Conservation (phyloP, 352 stramenopile species). For the Pseudoperonospora humuli region DNA sequence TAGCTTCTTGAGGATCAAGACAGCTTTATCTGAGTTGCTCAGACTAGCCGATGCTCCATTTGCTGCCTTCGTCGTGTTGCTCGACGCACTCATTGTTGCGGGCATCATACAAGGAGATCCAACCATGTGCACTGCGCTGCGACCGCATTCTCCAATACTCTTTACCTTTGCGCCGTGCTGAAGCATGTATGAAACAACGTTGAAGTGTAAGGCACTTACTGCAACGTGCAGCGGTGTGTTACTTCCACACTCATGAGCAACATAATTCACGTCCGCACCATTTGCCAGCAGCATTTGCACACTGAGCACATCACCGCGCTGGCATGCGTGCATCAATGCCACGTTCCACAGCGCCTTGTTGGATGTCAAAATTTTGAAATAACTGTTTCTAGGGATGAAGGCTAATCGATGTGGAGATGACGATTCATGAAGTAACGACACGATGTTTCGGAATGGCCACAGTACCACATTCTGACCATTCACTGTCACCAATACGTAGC, state of each 20-base stretch:
- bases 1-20: slow-evolving; percentile 82
- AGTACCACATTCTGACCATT: slow-evolving; percentile 85
- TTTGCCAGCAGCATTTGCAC: slow-evolving; percentile 86
- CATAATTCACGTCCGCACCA: slow-evolving; percentile 82
- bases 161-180: slow-evolving; percentile 81
- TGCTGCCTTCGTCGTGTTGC: slow-evolving; percentile 17
- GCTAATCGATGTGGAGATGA: slow-evolving; percentile 64
- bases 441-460: slow-evolving; percentile 74
- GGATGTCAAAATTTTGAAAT: slow-evolving; percentile 83
- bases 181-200: slow-evolving; percentile 81
- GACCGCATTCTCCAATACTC: slow-evolving; percentile 54
- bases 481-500: slow-evolving; percentile 75
- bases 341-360: slow-evolving; percentile 88
- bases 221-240: slow-evolving; percentile 78
- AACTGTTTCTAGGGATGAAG: slow-evolving; percentile 79
- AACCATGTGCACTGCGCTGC: slow-evolving; percentile 74
- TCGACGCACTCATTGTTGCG: slow-evolving; percentile 27
- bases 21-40: slow-evolving; percentile 45
- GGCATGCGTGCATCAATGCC: slow-evolving; percentile 79
- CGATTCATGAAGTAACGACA: slow-evolving; percentile 54
- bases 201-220: slow-evolving; percentile 74
- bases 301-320: slow-evolving; percentile 73
- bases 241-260: slow-evolving; percentile 69
- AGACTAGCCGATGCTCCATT: slow-evolving; percentile 23
- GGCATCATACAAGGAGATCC: slow-evolving; percentile 58